These are phyloP conservation scores for Yueomyces sinensis DNA, from an alignment of 805 yeast species.

Conservation along the genomic window DNA sequence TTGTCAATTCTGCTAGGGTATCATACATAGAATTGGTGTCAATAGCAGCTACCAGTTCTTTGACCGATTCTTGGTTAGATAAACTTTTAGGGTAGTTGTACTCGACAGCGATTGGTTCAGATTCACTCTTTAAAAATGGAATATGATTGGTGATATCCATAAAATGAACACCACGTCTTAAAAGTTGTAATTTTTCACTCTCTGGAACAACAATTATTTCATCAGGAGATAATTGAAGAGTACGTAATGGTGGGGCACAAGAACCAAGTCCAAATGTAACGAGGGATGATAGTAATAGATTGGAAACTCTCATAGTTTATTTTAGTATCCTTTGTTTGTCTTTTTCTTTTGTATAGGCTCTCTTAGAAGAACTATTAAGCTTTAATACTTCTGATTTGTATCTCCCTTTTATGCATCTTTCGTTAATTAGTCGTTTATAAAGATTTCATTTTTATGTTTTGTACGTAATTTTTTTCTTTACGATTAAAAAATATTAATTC, in stretches of 20 bases:
- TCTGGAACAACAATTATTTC: constrained; percentile 22
- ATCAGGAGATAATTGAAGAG: background rate
- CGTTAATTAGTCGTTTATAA: no score
- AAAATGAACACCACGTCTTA: constrained; percentile 37
- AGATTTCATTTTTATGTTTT: no score
- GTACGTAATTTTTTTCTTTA: no score
- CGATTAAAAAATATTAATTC: no score
- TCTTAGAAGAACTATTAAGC: no score
- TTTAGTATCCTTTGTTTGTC: no score
- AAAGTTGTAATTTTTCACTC: constrained; percentile 31
- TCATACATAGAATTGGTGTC: constrained; percentile 34
- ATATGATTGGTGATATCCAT: constrained; percentile 48
- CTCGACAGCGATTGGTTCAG: constrained; percentile 14
- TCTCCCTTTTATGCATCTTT: no score
- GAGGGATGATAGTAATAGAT: no score
- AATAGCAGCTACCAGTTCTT: constrained; percentile 30
- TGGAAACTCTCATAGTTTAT: no score
- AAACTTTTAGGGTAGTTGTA: constrained; percentile 40
- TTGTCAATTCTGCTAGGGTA: constrained; percentile 48
- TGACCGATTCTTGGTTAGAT: constrained; percentile 27
- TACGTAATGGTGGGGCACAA: background rate
- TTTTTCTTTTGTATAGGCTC: no score
- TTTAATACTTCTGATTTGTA: no score
- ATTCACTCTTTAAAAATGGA: constrained; percentile 11
- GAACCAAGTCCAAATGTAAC: background rate